phyloP scores from a whole-genome alignment of 83 land plant genomes.

The Picea mariana region DNA sequence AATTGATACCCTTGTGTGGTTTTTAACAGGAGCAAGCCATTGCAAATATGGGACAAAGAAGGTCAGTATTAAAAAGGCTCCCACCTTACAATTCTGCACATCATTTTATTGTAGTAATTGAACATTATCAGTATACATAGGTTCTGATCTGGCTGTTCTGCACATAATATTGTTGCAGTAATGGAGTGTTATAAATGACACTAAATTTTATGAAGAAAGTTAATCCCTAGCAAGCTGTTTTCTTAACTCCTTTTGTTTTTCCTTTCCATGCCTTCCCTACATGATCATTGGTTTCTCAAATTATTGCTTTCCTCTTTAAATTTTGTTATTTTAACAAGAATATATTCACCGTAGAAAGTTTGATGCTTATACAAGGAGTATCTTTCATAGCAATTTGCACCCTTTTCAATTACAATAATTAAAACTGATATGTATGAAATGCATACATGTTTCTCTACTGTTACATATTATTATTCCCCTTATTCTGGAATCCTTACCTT shows the following conservation, averaged over 20 bases:
- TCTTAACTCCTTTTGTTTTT: not conserved
- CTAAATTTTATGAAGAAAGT: not conserved
- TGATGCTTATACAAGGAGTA: not conserved
- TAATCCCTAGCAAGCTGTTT: not conserved
- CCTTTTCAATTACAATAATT: not conserved
- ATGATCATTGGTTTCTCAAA: not conserved
- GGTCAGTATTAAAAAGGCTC: conserved; percentile 33
- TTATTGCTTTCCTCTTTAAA: not conserved
- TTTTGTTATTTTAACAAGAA: not conserved
- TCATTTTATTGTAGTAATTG: not conserved
- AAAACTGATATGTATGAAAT: not conserved
- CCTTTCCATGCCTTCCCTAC: too few species aligned
- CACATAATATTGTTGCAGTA: not conserved
- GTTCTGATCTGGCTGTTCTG: too few species aligned
- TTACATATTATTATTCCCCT: not conserved
- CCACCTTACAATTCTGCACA: not conserved
- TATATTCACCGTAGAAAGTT: not conserved
- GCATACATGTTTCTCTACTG: not conserved
- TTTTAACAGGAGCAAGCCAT: conserved; percentile 87
- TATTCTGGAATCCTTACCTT: not conserved
- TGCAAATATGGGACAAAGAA: conserved; percentile 99
- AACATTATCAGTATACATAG: not conserved
- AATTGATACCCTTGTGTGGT: conserved; percentile 13
- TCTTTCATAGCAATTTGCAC: not conserved
- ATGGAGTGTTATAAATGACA: not conserved